Evolutionary conservation across 345 rosid species (phyloP).

Genomic region (Lumnitzera littorea): DNA sequence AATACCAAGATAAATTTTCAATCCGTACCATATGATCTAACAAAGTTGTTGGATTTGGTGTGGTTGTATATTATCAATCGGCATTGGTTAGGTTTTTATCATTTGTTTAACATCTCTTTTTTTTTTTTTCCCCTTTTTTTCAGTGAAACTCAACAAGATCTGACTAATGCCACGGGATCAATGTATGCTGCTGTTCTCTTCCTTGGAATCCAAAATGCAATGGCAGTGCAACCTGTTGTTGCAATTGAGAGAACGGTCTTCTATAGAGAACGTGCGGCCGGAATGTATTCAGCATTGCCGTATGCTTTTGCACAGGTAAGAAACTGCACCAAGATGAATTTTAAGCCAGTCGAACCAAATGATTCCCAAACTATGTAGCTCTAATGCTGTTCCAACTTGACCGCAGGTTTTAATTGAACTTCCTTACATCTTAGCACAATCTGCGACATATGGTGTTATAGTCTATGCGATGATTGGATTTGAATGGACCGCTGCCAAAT

Average conservation of each 20-base stretch:
- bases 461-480: constrained; percentile 43
- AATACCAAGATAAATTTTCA: no score
- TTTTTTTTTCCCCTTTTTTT: no score
- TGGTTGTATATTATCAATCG: no score
- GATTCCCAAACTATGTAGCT: neutral
- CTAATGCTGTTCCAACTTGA: neutral
- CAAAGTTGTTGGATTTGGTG: no score
- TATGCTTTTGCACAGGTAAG: constrained; percentile 44
- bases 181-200: constrained; percentile 37
- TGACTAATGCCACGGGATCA: constrained; percentile 35
- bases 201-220: constrained; percentile 27
- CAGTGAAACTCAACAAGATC: constrained; percentile 14
- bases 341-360: neutral
- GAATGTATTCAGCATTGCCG: constrained; percentile 46
- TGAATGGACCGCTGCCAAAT: constrained; percentile 28
- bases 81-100: no score
- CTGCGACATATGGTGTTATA: constrained; percentile 18
- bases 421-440: constrained; percentile 28
- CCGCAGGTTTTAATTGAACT: constrained; percentile 32
- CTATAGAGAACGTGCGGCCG: constrained; percentile 43
- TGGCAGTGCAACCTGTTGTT: constrained; percentile 34
- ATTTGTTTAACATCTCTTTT: no score
- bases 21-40: no score
- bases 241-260: constrained; percentile 37
- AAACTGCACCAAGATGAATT: neutral